Evolutionary conservation across 2,329 filamentous ascomycete genomes (phyloP), one percentile per base, ranked within the genome.

Genomic region (Alternaria brassicae): DNA sequence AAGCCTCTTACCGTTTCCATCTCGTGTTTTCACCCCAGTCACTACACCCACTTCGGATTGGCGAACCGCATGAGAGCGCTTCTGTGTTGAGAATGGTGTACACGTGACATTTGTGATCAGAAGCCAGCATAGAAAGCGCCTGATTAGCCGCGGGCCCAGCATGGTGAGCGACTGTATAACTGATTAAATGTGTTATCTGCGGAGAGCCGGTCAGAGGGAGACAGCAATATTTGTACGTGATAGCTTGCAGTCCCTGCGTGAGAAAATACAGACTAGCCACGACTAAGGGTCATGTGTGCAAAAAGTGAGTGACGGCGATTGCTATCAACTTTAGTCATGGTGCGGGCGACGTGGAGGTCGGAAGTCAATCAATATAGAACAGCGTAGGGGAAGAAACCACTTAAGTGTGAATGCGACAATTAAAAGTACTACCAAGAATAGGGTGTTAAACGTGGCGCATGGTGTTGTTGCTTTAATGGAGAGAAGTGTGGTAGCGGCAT

Each of bases 21-120:
- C 69, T 49, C 60, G 63, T 10, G 65, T 67, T 4, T 55, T 45
- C 10, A 69, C 55, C 4, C 72, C 72, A 7, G 61, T 60, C 6
- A 70, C 69, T 12, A 71, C 44, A 15, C 62, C 60, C 3, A 40
- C 52, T 17, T 37, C 37, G 10, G 52, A 55, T 41, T 65, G 56
- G 9, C 62, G 55, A 17, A 25, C 15, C 17, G 6, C 13, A 2
- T 41, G 28, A 6, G 36, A 12, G 12, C 25, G 36, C 6, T 6
- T 36, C 19, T 17, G 9, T 37, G 17, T 4, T n/a, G 27, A 28
- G 23, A 58, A 12, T 4, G 60, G 56, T 13, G 53, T 62, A 32
- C 67, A 66, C 17, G 40, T 45, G 6, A 49, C 57, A n/a, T 58
- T 19, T 7, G 57, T 48, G 28, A 58, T 40, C 21, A 68, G 48